Evolutionary conservation across 208 protist species (phyloP), one percentile per base, ranked within the genome.

Genomic region (Trypanosoma theileri): DNA sequence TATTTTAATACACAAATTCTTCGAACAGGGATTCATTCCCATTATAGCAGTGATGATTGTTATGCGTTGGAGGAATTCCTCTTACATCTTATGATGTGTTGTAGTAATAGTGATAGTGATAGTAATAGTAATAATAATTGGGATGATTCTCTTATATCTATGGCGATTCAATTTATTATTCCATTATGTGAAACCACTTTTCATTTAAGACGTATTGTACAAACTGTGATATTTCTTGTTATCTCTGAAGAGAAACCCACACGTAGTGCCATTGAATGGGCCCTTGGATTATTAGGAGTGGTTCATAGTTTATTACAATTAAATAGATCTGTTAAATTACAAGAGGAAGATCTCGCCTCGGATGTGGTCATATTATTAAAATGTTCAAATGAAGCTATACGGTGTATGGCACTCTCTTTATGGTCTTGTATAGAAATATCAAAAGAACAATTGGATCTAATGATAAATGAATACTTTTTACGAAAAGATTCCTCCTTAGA

Each of bases 61-160:
- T 69, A 58, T 55, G 73, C 62, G 14, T 35, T 79, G 48, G 68
- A 79, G 41, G 61, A 73, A 17, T 73, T 79, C 56, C 21, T 79
- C 46, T 24, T 79, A 42, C 73, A 79, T 66, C 59, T 79, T 62
- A 19, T 66, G 41, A 70, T 79, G 59, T 21, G 74, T 63, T 79
- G 74, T 70, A 14, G 14, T 24, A 60, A 35, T 35, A 35, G 28
- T 8, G 6, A 35, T 35, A 35, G 6, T 35, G 6, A 35, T 35
- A 35, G 6, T 35, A 35, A 35, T 35, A 35, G 6, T 35, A 35
- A 35, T 35, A 35, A 35, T 35, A 35, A 50, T 42, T 75, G 68
- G 66, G 67, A 74, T 60, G n/a, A 50, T 45, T 65, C 56, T 19
- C 44, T 69, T 45, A 73, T 79, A 59, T 45, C 67, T 9, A 59